These are phyloP conservation scores for Ogataea methanolica DNA, from an alignment of 805 yeast species.

Conservation along the genomic window DNA sequence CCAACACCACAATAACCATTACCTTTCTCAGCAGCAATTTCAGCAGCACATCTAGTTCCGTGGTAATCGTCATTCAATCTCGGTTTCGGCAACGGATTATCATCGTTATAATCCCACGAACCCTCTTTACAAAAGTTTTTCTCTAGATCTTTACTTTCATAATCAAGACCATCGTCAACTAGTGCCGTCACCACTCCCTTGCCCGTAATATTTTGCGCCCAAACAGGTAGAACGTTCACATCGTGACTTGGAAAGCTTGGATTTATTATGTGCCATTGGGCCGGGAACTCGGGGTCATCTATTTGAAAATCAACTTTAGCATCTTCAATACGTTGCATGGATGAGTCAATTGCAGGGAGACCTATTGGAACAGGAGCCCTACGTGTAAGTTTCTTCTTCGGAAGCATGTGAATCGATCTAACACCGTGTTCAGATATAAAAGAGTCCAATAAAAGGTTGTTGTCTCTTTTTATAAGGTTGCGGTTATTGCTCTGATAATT, in stretches of 20 bases:
- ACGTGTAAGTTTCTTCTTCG: slow-evolving; percentile 47
- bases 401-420: slow-evolving; percentile 49
- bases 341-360: slow-evolving; percentile 43
- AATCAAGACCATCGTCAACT: slow-evolving; percentile 93
- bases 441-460: slow-evolving; percentile 24
- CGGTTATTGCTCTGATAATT: slow-evolving; percentile 30
- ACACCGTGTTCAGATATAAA: slow-evolving; percentile 29
- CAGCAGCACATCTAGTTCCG: slow-evolving; percentile 98
- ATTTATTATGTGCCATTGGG: slow-evolving; percentile 93
- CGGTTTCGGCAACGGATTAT: slow-evolving; percentile 74
- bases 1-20: slow-evolving; percentile 94
- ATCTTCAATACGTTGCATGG: slow-evolving; percentile 40
- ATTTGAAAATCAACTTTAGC: slow-evolving; percentile 55
- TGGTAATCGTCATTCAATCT: slow-evolving; percentile 78
- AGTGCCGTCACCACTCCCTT: slow-evolving; percentile 79
- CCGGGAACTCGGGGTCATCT: slow-evolving; percentile 72
- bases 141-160: slow-evolving; percentile 66
- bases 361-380: slow-evolving; percentile 50
- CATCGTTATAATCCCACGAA: slow-evolving; percentile 90
- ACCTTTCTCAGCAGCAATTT: slow-evolving; percentile 79
- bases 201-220: slow-evolving; percentile 82
- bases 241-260: slow-evolving; percentile 72
- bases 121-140: slow-evolving; percentile 71
- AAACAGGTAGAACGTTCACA: slow-evolving; percentile 78
- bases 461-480: slow-evolving; percentile 28